Evolutionary conservation across 2,329 filamentous ascomycete genomes (phyloP), one percentile per base, ranked within the genome.

Genomic region (Colletotrichum neosansevieriae): DNA sequence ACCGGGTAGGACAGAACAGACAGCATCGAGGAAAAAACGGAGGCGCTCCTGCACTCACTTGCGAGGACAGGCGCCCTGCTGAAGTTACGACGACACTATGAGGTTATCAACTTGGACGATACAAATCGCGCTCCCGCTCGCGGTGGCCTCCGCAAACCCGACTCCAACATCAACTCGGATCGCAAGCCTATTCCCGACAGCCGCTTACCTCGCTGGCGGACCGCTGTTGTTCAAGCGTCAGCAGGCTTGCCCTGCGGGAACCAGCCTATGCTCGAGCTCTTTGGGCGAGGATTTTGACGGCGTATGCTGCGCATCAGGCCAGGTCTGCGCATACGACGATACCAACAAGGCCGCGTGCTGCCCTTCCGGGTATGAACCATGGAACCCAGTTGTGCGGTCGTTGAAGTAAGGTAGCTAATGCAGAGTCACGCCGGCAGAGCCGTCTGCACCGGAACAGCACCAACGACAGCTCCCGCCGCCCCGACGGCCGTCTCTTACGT

Each of bases 381-480:
- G 34, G 29, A 53, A 45, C 11, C 13, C 58, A 29, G 7, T 51
- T 2, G 29, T 7, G 29, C 29, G 1, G 29, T 29, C 29, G 34
- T 34, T n/a, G 32, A 38, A 12, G 38, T 29, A 58, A 53, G 50
- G 6, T 15, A 40, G 54, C 58, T 70, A 61, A 68, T 61, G 13
- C 12, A 11, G 11, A 32, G 13, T 34, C 11, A 40, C 49, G 10
- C 68, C 29, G 56, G 40, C 67, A 87, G 86, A 61, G 84, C 82
- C 36, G 81, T 87, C 19, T 88, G 86, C 73, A 88, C 86, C n/a
- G 86, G 86, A 56, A 82, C 82, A 34, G 85, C 84, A n/a, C 83
- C 84, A 2, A 74, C 76, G 15, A 77, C 78, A 7, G 79, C 81
- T 2, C 75, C 79, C 10, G 77, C 77, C 12, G 76, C 34, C 71